Base-by-base conservation (phyloP, 1,139 yeast species). In the Geotrichum bryndzae region DNA sequence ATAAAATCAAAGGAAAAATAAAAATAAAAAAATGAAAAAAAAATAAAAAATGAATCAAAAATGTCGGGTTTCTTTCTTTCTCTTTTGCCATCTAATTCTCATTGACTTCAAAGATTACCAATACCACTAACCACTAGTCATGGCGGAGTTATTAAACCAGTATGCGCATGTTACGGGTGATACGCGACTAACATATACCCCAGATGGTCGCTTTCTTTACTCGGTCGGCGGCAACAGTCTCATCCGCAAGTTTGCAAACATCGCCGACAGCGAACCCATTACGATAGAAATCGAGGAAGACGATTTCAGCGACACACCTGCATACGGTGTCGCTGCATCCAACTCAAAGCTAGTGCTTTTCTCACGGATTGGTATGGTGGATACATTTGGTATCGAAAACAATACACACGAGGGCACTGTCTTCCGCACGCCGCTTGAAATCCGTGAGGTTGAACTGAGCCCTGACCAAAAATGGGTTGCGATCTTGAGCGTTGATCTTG, bases 161-260 rank as follows among this genome's bases (percentile, higher is more conserved):
- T 59, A 55, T 50, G 61, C 61, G 2, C 61, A 59, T 46, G 38
- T 58, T n/a, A 33, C 58, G 25, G 80, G 79, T n/a, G 64, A 67
- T 10, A 74, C 76, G 11, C 67, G 73, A 41, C 68, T 76, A 25
- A 70, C 72, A 18, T 77, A 75, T 63, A 67, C 76, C 23, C 66
- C 65, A 3, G 72, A 72, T 57, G 79, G 79, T 11, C 63, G 65
- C 45, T 73, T 66, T 59, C 59, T 77, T 51, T 65, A 75, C 48
- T 73, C 80, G 0, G 72, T 73, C 7, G 80, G 80, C 15, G 67
- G 71, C 1, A 74, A 76, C 65, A 69, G 69, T 59, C 67, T 75
- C 38, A 70, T 76, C 22, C 70, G 79, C 33, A 70, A 74, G 58
- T 75, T 75, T 61, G 65, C 67, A 18, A 70, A 71, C 31, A 75